Base-by-base conservation (phyloP, 2,329 filamentous ascomycete species). In the Mariannaea elegans region DNA sequence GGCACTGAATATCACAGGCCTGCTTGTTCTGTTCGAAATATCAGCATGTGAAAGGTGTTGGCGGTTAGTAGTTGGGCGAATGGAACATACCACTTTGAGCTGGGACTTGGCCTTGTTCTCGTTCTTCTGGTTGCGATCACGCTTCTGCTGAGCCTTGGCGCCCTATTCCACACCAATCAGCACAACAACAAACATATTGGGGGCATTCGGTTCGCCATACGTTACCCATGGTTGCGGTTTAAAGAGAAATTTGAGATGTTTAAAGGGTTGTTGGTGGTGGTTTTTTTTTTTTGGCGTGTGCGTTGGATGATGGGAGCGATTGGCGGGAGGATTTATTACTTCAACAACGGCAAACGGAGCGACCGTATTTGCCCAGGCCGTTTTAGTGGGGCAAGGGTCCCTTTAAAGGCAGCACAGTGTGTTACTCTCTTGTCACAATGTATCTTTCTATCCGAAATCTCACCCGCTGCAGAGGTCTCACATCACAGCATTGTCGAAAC, bases 1-100 rank as follows among this genome's bases (percentile, higher is more conserved):
- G 80, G 84, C 91, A 94, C 77, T 92, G 89, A 77, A 93, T 91
- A 72, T 85, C 88, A 81, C 88, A 90, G 60, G 91, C 90, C 68
- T 88, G 82, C 69, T 85, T 82, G 80, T 93, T 93, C 89, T 91
- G 66, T 61, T 34, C 41, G 32, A 16, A 8, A 32, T 18, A 56
- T 71, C 42, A 73, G 65, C 45, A 50, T 19, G 13, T n/a, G 14
- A 55, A 27, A 27, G 2, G n/a, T 32, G 4, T 16, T 39, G 14
- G 16, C 14, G n/a, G 27, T 13, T 23, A n/a, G 9, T 14, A 16
- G 10, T 21, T 23, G 7, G 21, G 8, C n/a, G 16, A 46, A 2
- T 8, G 19, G 19, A 24, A 84, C 86, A 61, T 81, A 89, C 87
- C 67, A 81, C 77, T 79, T 91, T 91, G 73, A 89, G 82, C 78